Base-by-base conservation (phyloP, 2,329 filamentous ascomycete genomes). In the Blastomyces emzantsi region DNA sequence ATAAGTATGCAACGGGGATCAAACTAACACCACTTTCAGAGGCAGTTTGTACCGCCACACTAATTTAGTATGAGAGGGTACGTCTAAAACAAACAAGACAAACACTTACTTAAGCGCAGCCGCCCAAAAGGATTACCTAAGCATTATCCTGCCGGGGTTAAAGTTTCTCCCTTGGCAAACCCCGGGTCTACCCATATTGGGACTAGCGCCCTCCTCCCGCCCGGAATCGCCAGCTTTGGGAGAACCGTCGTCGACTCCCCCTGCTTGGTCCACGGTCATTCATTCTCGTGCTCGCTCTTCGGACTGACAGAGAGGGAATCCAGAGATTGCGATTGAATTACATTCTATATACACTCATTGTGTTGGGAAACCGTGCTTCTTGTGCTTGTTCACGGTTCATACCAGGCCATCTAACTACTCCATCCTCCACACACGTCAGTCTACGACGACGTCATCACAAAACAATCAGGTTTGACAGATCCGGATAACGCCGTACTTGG, bases 361-460 rank as follows among this genome's bases (percentile, higher is more conserved):
- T 3, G 57, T 43, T 59, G 41, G n/a, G 13, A 11, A 17, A 19
- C 19, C 2, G n/a, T 47, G 25, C 9, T 15, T 19, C 28, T 45
- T 30, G 22, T 47, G 22, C 22, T 58, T 36, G 33, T 43, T 58
- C 36, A n/a, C 22, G 13, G 9, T 8, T 47, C 7, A 45, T 59
- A 19, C 11, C 13, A 11, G 28, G 15, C 39, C 25, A 25, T 17
- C n/a, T 19, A 33, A 33, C 30, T 13, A 39, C 9, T 39, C 36
- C 36, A 13, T 39, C 13, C 41, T 28, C 39, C 41, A 17, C 36
- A 11, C 39, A 45, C 25, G 36, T 25, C 22, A 17, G 36, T 45
- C 13, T n/a, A 7, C 25, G 25, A 45, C 57, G 57, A 59, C 57
- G 57, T 59, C 57, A 59, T 59, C 57, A 4, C 13, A 54, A 39